These are phyloP conservation scores for Purpureocillium lavendulum DNA, from an alignment of 2,329 filamentous ascomycete species.

Conservation along the genomic window DNA sequence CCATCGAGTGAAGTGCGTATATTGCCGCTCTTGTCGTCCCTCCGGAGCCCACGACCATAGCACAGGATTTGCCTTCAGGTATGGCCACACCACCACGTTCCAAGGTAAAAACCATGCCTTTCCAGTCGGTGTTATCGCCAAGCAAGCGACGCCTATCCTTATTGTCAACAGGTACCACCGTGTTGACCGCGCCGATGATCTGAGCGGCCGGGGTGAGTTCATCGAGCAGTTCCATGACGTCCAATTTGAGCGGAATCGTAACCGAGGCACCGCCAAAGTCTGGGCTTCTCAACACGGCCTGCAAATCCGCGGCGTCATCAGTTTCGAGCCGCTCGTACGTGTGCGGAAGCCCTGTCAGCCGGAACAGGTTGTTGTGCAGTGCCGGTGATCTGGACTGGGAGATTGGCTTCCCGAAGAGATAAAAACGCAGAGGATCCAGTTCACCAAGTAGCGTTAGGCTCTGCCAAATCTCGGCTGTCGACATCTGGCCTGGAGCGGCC, in stretches of 20 bases:
- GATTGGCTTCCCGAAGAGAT: slow-evolving; percentile 82
- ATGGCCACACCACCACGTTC: slow-evolving; percentile 53
- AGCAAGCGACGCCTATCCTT: slow-evolving; percentile 48
- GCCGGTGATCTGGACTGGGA: slow-evolving; percentile 75
- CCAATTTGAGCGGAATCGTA: slow-evolving; percentile 89
- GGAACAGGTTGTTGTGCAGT: slow-evolving; percentile 82
- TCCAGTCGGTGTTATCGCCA: slow-evolving; percentile 94
- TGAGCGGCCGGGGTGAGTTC: slow-evolving; percentile 70
- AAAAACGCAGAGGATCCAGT: slow-evolving; percentile 69
- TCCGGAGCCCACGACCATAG: slow-evolving; percentile 81
- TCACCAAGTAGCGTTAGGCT: slow-evolving; percentile 73
- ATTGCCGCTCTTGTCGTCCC: slow-evolving; percentile 89
- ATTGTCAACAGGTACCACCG: slow-evolving; percentile 57
- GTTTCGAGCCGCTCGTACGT: slow-evolving; percentile 74
- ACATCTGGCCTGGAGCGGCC: slow-evolving; percentile 88
- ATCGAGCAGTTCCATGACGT: slow-evolving; percentile 76
- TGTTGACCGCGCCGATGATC: slow-evolving; percentile 89
- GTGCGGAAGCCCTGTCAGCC: slow-evolving; percentile 71
- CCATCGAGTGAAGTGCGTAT: slow-evolving; percentile 76
- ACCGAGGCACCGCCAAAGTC: slow-evolving; percentile 91
- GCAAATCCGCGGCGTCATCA: slow-evolving; percentile 50
- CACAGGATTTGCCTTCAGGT: slow-evolving; percentile 35
- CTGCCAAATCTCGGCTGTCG: slow-evolving; percentile 77
- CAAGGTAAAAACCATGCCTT: slow-evolving; percentile 79
- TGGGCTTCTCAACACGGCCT: slow-evolving; percentile 55